Evolutionary conservation across 176 grass and related monocot genomes (phyloP), one percentile per base, ranked within the genome.

Genomic region (Rhynchospora tenuis): DNA sequence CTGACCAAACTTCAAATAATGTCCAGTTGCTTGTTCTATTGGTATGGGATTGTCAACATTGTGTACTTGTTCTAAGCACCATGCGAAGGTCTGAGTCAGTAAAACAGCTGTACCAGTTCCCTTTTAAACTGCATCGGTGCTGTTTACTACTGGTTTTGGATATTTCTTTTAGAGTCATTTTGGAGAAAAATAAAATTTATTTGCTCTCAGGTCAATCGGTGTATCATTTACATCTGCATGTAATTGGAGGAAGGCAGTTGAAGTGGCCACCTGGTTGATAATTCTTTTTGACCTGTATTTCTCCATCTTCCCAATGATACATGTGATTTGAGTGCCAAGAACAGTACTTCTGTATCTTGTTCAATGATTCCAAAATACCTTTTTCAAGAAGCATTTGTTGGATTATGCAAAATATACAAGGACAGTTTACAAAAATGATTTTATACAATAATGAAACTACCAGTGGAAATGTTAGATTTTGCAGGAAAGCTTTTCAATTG

Each of bases 161-260:
- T 79, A 14, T 14, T 79, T 24, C 46, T 48, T 73, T 72, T 43
- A 27, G 7, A 66, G 3, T 38, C 33, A 80, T 84, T 56, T 10
- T 17, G 26, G 20, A 85, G 72, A 79, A 23, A 42, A 26, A 0
- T 17, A 4, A 29, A 54, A 33, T 78, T 23, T 74, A 7, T 82
- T 24, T 84, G 19, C 29, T 70, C 9, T 79, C 84, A 98, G 95
- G 95, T 84, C 95, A 98, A 83, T 93, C 95, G 26, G 95, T 98
- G 9, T 98, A 98, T 59, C 95, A 98, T 82, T 85, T 98, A 54
- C 95, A 98, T 52, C 56, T 98, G 78, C 92, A 94, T 84, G 67
- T 98, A 51, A 87, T 98, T 0, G 95, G 95, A 69, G 95, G 95
- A 84, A 90, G 95, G 81, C 92, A 94, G 73, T 89, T 98, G 92